These are phyloP conservation scores for Cephaloascus fragrans DNA, from an alignment of 805 yeast species.

Conservation along the genomic window DNA sequence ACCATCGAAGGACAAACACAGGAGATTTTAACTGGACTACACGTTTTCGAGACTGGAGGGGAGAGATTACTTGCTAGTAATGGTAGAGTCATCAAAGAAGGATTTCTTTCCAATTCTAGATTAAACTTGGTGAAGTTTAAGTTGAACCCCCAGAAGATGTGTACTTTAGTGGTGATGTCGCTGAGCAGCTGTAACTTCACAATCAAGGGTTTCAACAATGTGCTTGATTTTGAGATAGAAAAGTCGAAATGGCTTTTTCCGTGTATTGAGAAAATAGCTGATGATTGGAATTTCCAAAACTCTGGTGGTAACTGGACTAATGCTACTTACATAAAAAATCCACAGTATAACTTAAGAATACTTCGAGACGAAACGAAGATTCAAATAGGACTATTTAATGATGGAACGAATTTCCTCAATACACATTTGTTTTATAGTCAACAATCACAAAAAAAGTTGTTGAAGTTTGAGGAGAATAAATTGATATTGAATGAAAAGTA, in stretches of 20 bases:
- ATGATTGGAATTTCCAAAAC: slow-evolving; percentile 32
- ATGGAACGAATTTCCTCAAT: background rate
- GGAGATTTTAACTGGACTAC: slow-evolving; percentile 3
- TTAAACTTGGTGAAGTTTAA: slow-evolving; percentile 22
- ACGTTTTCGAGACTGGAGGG: slow-evolving; percentile 16
- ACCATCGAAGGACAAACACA: background rate
- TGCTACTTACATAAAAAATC: slow-evolving; percentile 39
- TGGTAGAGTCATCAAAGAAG: slow-evolving; percentile 2
- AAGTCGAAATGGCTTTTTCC: slow-evolving; percentile 21
- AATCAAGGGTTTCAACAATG: slow-evolving; percentile 19
- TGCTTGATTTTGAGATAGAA: slow-evolving; percentile 9
- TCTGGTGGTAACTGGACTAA: slow-evolving; percentile 49
- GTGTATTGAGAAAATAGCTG: slow-evolving; percentile 14
- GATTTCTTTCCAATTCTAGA: slow-evolving; percentile 23
- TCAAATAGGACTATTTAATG: background rate
- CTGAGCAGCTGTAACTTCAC: slow-evolving; percentile 10
- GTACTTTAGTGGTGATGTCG: slow-evolving; percentile 15
- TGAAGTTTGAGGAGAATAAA: background rate
- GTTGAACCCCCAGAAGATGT: slow-evolving; percentile 13
- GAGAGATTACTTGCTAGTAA: slow-evolving; percentile 16
- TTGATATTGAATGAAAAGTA: background rate
- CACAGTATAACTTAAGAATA: slow-evolving; percentile 22
- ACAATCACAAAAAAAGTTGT: background rate
- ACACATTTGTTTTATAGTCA: background rate
- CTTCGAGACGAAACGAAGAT: background rate